Base-by-base conservation (phyloP, 208 protist genomes). In the Trypanosoma caninum region DNA sequence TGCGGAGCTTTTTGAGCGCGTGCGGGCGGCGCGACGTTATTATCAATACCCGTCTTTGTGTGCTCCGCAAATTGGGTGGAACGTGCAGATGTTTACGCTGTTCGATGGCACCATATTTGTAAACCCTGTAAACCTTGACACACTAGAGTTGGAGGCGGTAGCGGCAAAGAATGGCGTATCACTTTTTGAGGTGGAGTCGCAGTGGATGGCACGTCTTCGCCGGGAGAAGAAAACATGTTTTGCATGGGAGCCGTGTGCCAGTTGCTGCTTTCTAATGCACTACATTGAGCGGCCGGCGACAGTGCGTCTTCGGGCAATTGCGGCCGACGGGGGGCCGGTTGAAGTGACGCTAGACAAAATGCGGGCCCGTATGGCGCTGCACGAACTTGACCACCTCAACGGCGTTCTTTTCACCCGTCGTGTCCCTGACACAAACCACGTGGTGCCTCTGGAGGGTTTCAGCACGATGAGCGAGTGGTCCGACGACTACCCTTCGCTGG, bases 201-300 rank as follows among this genome's bases (percentile, higher is more conserved):
- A 61, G 41, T 80, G 82, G 69, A 71, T 91, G 68, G 66, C 58
- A 0, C 62, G 72, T 33, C 73, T 75, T 52, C 80, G 85, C 18
- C 58, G 42, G 13, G 65, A 63, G 11, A 67, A 76, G 20, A 72
- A 78, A 56, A 94, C 84, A 22, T 74, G 73, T 45, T 95, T 89
- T 41, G 86, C 87, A 18, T 95, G 89, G 87, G 89, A 96, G 76
- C 86, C 89, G 31, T 96, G 86, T 58, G 89, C 89, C 53, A 93
- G 84, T 57, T 93, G 87, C 71, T 80, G 82, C 50, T 93, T 91
- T 58, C 57, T 93, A 18, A 75, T 96, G 72, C 89, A 96, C 60
- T 96, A 92, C 69, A 96, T 96, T 58, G 89, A 96, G 60, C 78
- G 89, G 3, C 89, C 89, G 11, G 47, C 68, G 3, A 91, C 78